Base-by-base conservation (phyloP, 768 basidiomycete genomes). In the Rubroboletus satanas region DNA sequence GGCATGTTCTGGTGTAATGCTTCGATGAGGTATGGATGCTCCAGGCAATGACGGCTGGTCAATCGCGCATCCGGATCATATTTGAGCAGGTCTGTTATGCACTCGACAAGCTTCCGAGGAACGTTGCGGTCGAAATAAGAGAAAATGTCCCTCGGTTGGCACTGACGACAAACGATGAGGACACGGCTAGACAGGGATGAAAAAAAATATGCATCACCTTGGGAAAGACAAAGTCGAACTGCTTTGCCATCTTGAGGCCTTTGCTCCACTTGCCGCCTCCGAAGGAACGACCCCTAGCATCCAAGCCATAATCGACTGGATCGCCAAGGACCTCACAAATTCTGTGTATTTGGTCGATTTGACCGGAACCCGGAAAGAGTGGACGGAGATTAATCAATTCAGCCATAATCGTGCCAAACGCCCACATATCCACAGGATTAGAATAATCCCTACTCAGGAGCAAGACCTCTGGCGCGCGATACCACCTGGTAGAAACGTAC, bases 401-500 rank as follows among this genome's bases (percentile, higher is more conserved):
- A 8, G 95, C 93, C 83, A 99, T 88, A 72, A 99, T 99, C 7
- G 97, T 96, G 15, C 97, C 97, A 51, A 99, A 76, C 4, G 97
- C 97, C 97, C 97, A 99, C 90, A 98, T 93, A 66, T 99, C 97
- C 26, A 99, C 96, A 5, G 97, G 94, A 65, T 90, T 90, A 10
- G 93, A 95, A 67, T 99, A 99, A 70, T 98, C 90, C 53, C 85
- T 82, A 64, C 91, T 93, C 56, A 92, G 79, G 38, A 99, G 80
- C 31, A 99, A 78, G 17, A 99, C 94, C 71, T 99, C 97, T 15
- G 97, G 97, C 0, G 97, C 97, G 54, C 97, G 90, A 73, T 99
- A 99, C 97, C 97, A 99, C 38, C 97, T 81, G n/a, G 97, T 99
- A 21, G 94, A 90, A 37, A 99, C 97, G 67, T 99, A 98, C 75